Evolutionary conservation across 164 flowering plant genomes (phyloP).

Genomic region (Buxus sempervirens): DNA sequence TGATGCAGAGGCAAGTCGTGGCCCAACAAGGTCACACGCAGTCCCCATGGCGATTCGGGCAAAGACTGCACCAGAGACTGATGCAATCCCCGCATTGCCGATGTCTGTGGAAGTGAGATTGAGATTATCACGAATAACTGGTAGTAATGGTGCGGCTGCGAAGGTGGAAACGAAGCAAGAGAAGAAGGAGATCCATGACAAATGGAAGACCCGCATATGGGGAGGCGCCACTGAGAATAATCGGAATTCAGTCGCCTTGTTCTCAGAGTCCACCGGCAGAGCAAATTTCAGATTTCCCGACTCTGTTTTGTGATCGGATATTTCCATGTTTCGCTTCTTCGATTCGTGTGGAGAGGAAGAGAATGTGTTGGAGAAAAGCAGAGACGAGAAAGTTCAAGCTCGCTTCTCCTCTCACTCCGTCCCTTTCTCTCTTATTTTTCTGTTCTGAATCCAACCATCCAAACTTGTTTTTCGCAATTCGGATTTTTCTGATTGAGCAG

Average conservation of each 20-base stretch:
- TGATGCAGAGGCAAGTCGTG: constrained; percentile 70
- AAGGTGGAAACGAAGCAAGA: constrained; percentile 79
- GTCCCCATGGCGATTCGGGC: constrained; percentile 83
- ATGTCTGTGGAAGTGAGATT: constrained; percentile 71
- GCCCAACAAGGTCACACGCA: constrained; percentile 79
- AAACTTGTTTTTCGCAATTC: too few species aligned
- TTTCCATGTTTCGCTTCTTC: constrained; percentile 22
- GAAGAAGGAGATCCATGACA: constrained; percentile 81
- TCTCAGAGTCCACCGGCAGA: constrained; percentile 78
- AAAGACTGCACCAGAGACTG: constrained; percentile 79
- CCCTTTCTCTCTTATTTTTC: too few species aligned
- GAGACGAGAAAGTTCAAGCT: neutral
- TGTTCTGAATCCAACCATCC: too few species aligned
- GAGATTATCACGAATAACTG: constrained; percentile 78
- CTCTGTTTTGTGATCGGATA: constrained; percentile 1
- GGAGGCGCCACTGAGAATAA: constrained; percentile 52
- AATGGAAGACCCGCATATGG: constrained; percentile 85
- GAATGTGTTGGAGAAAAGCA: neutral
- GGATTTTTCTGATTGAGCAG: too few species aligned
- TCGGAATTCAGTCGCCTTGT: constrained; percentile 60
- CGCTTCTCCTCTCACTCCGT: too few species aligned
- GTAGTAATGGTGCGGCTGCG: constrained; percentile 80
- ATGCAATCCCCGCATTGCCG: constrained; percentile 85
- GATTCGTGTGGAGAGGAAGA: neutral
- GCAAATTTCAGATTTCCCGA: constrained; percentile 31